Evolutionary conservation across 108 stramenopile genomes (phyloP).

Genomic region (Discostella pseudostelligera): DNA sequence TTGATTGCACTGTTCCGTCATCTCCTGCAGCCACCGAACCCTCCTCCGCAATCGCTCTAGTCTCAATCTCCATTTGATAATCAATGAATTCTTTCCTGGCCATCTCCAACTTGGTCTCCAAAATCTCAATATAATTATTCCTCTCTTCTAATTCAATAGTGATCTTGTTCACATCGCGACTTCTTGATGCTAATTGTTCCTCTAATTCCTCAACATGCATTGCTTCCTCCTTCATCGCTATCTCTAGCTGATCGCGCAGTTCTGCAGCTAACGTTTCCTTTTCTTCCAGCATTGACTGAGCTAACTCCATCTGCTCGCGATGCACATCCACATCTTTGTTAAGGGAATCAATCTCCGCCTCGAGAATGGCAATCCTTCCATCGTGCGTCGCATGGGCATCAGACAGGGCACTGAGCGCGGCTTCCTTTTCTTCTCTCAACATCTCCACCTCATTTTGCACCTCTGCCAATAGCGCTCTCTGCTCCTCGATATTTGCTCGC

Average conservation of each 20-base stretch:
- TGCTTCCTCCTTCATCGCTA: conserved; percentile 19
- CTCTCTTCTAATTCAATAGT: conserved; percentile 32
- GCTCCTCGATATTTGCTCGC: conserved; percentile 9
- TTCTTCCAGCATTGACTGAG: conserved; percentile 47
- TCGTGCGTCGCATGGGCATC: conserved; percentile 16
- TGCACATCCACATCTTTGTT: conserved; percentile 41
- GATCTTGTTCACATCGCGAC: conserved; percentile 30
- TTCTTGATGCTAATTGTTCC: conserved; percentile 34
- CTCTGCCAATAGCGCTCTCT: conserved; percentile 21
- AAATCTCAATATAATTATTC: conserved; percentile 18
- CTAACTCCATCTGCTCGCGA: conserved; percentile 42
- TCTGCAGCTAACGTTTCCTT: conserved; percentile 28
- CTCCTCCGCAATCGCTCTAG: conserved; percentile 2
- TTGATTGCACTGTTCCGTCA: conserved; percentile 5
- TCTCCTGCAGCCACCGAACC: neutral
- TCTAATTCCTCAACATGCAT: conserved; percentile 20
- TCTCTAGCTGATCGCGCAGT: conserved; percentile 27
- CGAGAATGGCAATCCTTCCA: conserved; percentile 15
- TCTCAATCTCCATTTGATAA: too few relatives aligned
- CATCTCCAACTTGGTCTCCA: conserved; percentile 32
- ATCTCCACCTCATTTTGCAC: conserved; percentile 27
- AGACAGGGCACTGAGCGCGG: conserved; percentile 8
- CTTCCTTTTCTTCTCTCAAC: conserved; percentile 28
- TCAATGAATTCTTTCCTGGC: conserved; percentile 19
- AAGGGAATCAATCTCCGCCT: conserved; percentile 33